These are phyloP conservation scores for Calocybe gambosa DNA, from an alignment of 1,284 basidiomycete genomes.

Conservation along the genomic window DNA sequence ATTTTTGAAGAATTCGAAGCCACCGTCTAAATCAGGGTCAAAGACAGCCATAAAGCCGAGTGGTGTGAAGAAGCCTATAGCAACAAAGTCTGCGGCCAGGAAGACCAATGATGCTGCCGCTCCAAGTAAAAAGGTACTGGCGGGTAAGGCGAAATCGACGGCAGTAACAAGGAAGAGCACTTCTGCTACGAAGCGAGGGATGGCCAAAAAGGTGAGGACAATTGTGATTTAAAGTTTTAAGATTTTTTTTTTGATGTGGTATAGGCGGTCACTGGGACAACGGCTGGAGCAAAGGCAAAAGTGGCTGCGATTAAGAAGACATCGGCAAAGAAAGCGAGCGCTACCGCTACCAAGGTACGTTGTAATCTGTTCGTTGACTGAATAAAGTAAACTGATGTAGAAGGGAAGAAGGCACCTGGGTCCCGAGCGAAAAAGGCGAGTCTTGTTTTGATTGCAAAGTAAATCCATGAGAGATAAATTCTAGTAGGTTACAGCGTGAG, in stretches of 20 bases:
- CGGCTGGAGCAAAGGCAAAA: slow-evolving; percentile 30
- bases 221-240: slow-evolving; percentile 2
- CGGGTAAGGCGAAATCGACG: slow-evolving; percentile 29
- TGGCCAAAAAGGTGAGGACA: slow-evolving; percentile 26
- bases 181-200: slow-evolving; percentile 27
- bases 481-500: too few relatives aligned
- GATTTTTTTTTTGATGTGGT: background rate
- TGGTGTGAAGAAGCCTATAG: slow-evolving; percentile 27
- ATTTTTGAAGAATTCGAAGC: slow-evolving; percentile 31
- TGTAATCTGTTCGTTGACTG: background rate
- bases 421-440: slow-evolving; percentile 29
- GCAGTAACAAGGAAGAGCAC: slow-evolving; percentile 29
- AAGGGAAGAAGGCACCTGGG: slow-evolving; percentile 17
- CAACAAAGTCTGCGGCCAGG: slow-evolving; percentile 24
- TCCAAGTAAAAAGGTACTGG: slow-evolving; percentile 32
- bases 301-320: slow-evolving; percentile 32
- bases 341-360: slow-evolving; percentile 11
- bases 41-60: slow-evolving; percentile 25
- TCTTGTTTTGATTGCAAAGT: background rate
- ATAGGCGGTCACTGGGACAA: slow-evolving; percentile 33
- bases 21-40: slow-evolving; percentile 31
- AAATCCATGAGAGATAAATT: too few relatives aligned
- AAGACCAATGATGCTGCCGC: slow-evolving; percentile 18
- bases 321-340: slow-evolving; percentile 30
- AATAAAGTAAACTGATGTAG: slow-evolving; percentile 6